Base-by-base conservation (phyloP, 169 alveolate species). In the Amoebophrya sp. region DNA sequence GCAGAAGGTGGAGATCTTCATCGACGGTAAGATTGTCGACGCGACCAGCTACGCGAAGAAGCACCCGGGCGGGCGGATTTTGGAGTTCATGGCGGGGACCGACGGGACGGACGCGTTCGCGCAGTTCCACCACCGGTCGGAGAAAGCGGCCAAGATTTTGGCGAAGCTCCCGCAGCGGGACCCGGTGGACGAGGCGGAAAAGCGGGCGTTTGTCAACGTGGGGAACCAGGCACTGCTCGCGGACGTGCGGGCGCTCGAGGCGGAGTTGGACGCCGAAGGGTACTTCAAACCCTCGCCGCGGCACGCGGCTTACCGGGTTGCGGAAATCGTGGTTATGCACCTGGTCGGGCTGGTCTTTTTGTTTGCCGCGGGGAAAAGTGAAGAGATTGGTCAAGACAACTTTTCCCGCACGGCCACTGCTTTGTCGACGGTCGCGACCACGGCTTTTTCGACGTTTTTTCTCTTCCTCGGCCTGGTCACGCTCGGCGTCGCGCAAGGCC, bases 31-130 rank as follows among this genome's bases (percentile, higher is more conserved):
- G 35, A 39, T 90, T 0, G 32, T 40, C 33, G 92, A 90, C 38
- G 77, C 66, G 23, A 55, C 90, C 33, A 18, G 39, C n/a, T 90
- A 40, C 40, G 33, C 66, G 0, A 35, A 39, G 47, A 39, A 47
- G 35, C 92, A 90, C 54, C 92, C 92, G 12, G 92, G 92, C 38
- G 92, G 92, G 10, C 29, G n/a, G 39, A 39, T 90, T 39, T n/a
- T 90, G 32, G 35, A 12, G 0, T 90, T 40, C 32, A 14, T 40
- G 23, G 40, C 33, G 40, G 90, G 90, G 23, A 29, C 39, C 23
- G 92, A 90, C 53, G 92, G 89, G 0, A 90, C 92, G 25, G 92
- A 90, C 18, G 92, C 92, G 0, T 90, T 39, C 54, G 90, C 29
- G 38, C 89, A 39, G 40, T 90, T 90, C 38, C 92, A 90, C 38